Evolutionary conservation across 805 yeast species (phyloP).

Genomic region (Candida yuanshanica): DNA sequence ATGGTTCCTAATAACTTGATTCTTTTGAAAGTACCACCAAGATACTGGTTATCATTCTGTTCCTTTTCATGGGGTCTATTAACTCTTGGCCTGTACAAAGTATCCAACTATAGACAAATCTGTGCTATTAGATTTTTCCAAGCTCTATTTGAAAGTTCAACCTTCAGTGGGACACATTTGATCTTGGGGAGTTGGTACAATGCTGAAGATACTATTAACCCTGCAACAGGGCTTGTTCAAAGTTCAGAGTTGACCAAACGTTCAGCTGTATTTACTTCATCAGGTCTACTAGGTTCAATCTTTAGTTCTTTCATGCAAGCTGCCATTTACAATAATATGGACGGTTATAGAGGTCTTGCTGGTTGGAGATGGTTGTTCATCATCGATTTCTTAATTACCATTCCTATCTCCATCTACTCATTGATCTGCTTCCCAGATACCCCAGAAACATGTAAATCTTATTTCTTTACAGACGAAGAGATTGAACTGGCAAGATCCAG

Average conservation of each 20-base stretch:
- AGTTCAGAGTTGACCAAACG: conserved; percentile 42
- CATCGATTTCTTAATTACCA: conserved; percentile 52
- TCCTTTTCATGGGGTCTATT: conserved; percentile 52
- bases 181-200: conserved; percentile 52
- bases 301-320: conserved; percentile 54
- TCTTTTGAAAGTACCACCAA: conserved; percentile 46
- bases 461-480: conserved; percentile 37
- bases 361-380: conserved; percentile 72
- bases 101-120: conserved; percentile 40
- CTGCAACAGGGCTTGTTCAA: conserved; percentile 16
- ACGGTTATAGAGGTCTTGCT: conserved; percentile 33
- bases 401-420: conserved; percentile 54
- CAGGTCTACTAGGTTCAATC: conserved; percentile 50
- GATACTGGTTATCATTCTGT: conserved; percentile 50
- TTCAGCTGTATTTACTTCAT: conserved; percentile 48
- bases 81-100: conserved; percentile 46
- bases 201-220: conserved; percentile 24
- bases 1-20: conserved; percentile 58
- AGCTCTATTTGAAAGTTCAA: conserved; percentile 55
- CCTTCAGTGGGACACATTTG: conserved; percentile 50
- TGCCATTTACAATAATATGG: conserved; percentile 43
- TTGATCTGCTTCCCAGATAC: conserved; percentile 54
- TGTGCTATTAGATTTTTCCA: conserved; percentile 56
- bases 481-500: conserved; percentile 37
- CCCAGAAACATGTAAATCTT: conserved; percentile 41